Evolutionary conservation across 192 early-diverging fungal species (phyloP), one percentile per base, ranked within the genome.

Genomic region (Dissophora globulifera): DNA sequence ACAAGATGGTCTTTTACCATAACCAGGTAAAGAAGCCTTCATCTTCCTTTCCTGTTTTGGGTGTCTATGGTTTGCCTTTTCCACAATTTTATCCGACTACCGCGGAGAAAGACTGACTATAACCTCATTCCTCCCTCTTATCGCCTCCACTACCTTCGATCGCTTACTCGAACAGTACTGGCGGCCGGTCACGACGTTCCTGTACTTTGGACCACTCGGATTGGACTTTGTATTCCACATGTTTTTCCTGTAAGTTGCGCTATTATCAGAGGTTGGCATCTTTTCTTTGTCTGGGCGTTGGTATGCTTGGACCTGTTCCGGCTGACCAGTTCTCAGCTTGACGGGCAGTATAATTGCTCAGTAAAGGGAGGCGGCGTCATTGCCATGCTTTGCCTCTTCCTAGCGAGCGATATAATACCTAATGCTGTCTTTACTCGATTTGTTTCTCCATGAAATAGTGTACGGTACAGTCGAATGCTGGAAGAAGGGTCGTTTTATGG

Each of bases 201-300:
- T 99, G 59, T 99, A 94, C 68, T 93, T 96, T 85, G 98, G 98
- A 23, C 79, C 84, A 5, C 81, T 98, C 43, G 94, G 93, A 10
- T 75, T 99, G 19, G 93, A 98, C 72, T 96, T 95, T 68, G 66
- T 95, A 22, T 94, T 98, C 75, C 94, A 97, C 80, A 91, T 97
- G 86, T 99, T 94, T 69, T 91, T 93, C 81, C 72, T 95, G 87
- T 88, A 83, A n/a, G n/a, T n/a, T n/a, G n/a, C 69, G 74, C 65
- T 40, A 1, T 20, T 4, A 20, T 47, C 46, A 47, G 46, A n/a
- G n/a, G n/a, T n/a, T n/a, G n/a, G n/a, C n/a, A n/a, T n/a, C n/a
- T n/a, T n/a, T n/a, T n/a, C n/a, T n/a, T n/a, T n/a, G n/a, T 38
- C 9, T 45, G 16, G 9, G 12, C 43, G 43, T 45, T 6, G 17